Conservation (phyloP, 495 filamentous ascomycete species). For the Amphirosellinia nigrospora region DNA sequence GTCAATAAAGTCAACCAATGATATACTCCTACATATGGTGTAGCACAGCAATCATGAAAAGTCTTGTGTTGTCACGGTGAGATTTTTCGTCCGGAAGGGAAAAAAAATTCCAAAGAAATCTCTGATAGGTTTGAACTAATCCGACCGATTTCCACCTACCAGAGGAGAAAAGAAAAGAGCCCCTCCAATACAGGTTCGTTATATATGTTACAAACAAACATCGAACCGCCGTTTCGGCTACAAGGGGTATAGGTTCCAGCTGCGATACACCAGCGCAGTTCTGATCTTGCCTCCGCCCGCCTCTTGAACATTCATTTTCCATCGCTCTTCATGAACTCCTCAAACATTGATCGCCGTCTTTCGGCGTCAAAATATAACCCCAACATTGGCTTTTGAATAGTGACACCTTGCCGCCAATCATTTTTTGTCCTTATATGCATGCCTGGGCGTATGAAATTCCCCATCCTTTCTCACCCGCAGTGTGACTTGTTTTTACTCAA, state of each 20-base stretch:
- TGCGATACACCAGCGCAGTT: conserved; percentile 18
- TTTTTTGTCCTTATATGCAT: not conserved
- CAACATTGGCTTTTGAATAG: not conserved
- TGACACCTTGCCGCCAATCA: not conserved
- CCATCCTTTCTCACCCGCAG: not conserved
- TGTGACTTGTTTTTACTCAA: conserved; percentile 27
- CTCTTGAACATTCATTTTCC: not conserved
- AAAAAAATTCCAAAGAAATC: not conserved
- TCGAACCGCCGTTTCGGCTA: conserved; percentile 9
- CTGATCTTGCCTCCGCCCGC: not conserved
- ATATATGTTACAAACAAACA: conserved; percentile 15
- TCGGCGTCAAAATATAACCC: not conserved
- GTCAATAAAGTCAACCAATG: not conserved
- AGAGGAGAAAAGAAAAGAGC: not conserved
- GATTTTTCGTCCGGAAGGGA: not conserved
- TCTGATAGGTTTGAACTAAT: not conserved
- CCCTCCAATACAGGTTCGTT: conserved; percentile 7
- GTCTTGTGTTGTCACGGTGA: not conserved
- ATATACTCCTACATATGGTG: not conserved
- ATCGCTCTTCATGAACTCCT: conserved; percentile 8
- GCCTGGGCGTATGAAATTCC: not conserved
- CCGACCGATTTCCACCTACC: not conserved
- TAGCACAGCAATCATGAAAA: not conserved
- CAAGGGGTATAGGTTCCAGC: conserved; percentile 24
- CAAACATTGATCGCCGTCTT: not conserved